These are phyloP conservation scores for Metschnikowia henanensis DNA, from an alignment of 805 yeast genomes.

Conservation along the genomic window DNA sequence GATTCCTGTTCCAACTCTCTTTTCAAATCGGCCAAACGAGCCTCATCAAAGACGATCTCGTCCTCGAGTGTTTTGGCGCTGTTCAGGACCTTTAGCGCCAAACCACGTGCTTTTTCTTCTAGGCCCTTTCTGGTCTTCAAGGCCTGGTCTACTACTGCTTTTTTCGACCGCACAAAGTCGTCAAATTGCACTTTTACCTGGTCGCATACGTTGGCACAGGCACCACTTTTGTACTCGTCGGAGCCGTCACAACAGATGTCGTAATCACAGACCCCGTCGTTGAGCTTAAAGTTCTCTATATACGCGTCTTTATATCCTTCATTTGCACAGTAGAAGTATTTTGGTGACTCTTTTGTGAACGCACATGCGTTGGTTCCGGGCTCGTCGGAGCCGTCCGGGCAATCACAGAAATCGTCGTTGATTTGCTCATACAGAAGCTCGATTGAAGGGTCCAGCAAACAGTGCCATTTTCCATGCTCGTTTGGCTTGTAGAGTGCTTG, in stretches of 20 bases:
- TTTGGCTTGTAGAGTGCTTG: slow-evolving; percentile 52
- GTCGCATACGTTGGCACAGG: slow-evolving; percentile 57
- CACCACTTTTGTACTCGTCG: slow-evolving; percentile 59
- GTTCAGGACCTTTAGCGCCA: slow-evolving; percentile 10
- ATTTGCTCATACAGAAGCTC: slow-evolving; percentile 58
- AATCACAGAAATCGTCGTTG: slow-evolving; percentile 91
- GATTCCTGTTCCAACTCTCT: slow-evolving; percentile 2
- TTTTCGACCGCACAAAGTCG: neutral
- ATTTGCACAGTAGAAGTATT: slow-evolving; percentile 72
- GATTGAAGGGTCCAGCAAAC: slow-evolving; percentile 68
- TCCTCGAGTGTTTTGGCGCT: neutral
- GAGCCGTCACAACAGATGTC: slow-evolving; percentile 91
- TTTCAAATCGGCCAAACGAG: neutral
- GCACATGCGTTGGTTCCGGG: slow-evolving; percentile 91
- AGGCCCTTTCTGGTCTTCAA: slow-evolving; percentile 30
- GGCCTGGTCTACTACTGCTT: slow-evolving; percentile 20
- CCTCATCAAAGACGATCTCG: slow-evolving; percentile 5
- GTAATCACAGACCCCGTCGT: slow-evolving; percentile 93
- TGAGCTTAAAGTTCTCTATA: slow-evolving; percentile 66
- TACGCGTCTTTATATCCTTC: slow-evolving; percentile 63
- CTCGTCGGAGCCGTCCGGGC: slow-evolving; percentile 98
- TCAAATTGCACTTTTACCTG: slow-evolving; percentile 45
- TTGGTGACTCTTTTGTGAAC: slow-evolving; percentile 23
- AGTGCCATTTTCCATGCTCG: slow-evolving; percentile 56
- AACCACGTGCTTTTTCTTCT: slow-evolving; percentile 18